Evolutionary conservation across 2,329 filamentous ascomycete species (phyloP).

Genomic region (Thermochaetoides dissita): DNA sequence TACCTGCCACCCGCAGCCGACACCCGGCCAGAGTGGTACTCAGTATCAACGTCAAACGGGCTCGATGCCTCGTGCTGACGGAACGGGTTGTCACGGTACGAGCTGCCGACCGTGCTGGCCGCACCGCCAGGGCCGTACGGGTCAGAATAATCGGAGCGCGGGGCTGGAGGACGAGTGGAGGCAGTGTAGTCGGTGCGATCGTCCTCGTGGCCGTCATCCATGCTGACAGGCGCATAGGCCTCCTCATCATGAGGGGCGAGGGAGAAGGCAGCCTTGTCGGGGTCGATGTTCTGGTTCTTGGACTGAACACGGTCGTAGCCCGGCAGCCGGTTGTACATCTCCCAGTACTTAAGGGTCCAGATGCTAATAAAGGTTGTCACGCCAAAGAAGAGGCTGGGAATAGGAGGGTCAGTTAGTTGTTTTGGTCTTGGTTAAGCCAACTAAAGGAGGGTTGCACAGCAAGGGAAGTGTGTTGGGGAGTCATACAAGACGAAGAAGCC

Average conservation of each 20-base stretch:
- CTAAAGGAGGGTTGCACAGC: neutral
- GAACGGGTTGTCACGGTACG: conserved; percentile 19
- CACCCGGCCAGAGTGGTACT: conserved; percentile 27
- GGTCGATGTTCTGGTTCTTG: conserved; percentile 41
- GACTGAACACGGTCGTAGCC: conserved; percentile 36
- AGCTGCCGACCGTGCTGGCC: conserved; percentile 23
- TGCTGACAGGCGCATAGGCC: conserved; percentile 47
- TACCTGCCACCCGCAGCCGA: conserved; percentile 9
- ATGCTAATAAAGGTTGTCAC: conserved; percentile 41
- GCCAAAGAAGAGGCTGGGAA: conserved; percentile 39
- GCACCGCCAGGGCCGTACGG: conserved; percentile 14
- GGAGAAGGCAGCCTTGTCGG: conserved; percentile 56
- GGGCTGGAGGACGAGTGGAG: conserved; percentile 9
- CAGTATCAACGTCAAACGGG: conserved; percentile 37
- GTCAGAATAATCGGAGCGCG: conserved; percentile 13
- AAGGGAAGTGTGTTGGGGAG: neutral
- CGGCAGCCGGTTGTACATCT: conserved; percentile 46
- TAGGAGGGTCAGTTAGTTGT: conserved; percentile 1
- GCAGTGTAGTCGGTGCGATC: conserved; percentile 15
- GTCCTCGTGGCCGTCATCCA: conserved; percentile 35
- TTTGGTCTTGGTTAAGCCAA: too few species aligned
- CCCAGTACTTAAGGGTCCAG: conserved; percentile 48
- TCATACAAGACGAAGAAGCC: conserved; percentile 51
- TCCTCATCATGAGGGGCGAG: conserved; percentile 54
- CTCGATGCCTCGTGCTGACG: conserved; percentile 15